Conservation (phyloP, 352 stramenopile genomes). For the Phytopythium vexans region DNA sequence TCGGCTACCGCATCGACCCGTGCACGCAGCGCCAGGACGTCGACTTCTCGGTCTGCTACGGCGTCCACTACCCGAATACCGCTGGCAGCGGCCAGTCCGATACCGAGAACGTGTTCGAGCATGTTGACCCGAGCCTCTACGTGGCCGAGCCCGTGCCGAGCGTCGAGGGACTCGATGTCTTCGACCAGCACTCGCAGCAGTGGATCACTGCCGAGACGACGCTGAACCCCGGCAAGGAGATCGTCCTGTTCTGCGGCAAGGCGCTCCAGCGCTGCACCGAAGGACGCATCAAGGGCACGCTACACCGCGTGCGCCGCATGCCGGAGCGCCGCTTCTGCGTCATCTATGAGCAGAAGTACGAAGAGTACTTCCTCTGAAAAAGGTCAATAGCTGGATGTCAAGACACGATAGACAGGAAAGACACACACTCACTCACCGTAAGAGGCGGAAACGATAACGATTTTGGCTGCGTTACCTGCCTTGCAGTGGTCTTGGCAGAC, state of each 20-base stretch:
- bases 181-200: slow-evolving; percentile 43
- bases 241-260: slow-evolving; percentile 60
- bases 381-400: background rate
- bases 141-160: slow-evolving; percentile 51
- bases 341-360: slow-evolving; percentile 69
- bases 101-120: slow-evolving; percentile 61
- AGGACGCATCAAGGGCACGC: slow-evolving; percentile 42
- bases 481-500: background rate
- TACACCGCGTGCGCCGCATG: slow-evolving; percentile 48
- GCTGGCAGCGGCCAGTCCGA: slow-evolving; percentile 46
- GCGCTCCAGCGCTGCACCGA: slow-evolving; percentile 41
- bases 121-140: slow-evolving; percentile 59
- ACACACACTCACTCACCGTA: background rate
- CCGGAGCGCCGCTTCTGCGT: slow-evolving; percentile 45
- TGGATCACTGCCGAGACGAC: slow-evolving; percentile 52
- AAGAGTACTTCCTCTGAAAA: slow-evolving; percentile 43
- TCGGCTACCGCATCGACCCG: slow-evolving; percentile 37
- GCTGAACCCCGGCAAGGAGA: slow-evolving; percentile 46
- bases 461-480: background rate
- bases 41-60: slow-evolving; percentile 64
- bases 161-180: slow-evolving; percentile 57
- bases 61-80: slow-evolving; percentile 58
- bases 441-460: too few relatives aligned
- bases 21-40: slow-evolving; percentile 26
- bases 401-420: background rate